These are phyloP conservation scores for Abortiporus biennis DNA, from an alignment of 1,284 basidiomycete species.

Conservation along the genomic window DNA sequence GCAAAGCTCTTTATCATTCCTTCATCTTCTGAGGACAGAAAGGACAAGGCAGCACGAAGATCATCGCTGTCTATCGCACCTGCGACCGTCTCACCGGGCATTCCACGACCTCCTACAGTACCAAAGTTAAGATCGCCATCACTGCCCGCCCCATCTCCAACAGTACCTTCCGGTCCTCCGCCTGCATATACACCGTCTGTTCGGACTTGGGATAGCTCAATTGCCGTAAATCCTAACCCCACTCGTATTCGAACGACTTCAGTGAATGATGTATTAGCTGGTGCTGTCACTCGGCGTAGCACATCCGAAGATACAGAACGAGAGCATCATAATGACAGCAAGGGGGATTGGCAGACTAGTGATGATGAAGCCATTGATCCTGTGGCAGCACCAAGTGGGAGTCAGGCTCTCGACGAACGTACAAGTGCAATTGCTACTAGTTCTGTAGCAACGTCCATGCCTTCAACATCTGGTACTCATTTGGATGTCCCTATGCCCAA, in stretches of 20 bases:
- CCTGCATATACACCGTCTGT: slow-evolving; percentile 44
- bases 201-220: slow-evolving; percentile 20
- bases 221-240: slow-evolving; percentile 21
- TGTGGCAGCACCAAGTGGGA: slow-evolving; percentile 72
- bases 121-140: slow-evolving; percentile 19
- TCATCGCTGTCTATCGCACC: slow-evolving; percentile 18
- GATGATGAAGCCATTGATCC: slow-evolving; percentile 81
- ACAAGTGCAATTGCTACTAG: slow-evolving; percentile 44
- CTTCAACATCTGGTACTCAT: slow-evolving; percentile 7
- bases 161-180: slow-evolving; percentile 40
- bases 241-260: slow-evolving; percentile 46
- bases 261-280: slow-evolving; percentile 53
- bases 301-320: slow-evolving; percentile 17
- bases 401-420: slow-evolving; percentile 73
- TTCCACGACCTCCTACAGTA: slow-evolving; percentile 15
- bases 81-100: slow-evolving; percentile 12
- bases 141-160: slow-evolving; percentile 19
- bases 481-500: slow-evolving; percentile 18
- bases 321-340: slow-evolving; percentile 39
- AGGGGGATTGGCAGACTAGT: slow-evolving; percentile 64
- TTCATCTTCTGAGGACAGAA: slow-evolving; percentile 12
- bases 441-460: slow-evolving; percentile 5
- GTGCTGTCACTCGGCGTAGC: slow-evolving; percentile 27
- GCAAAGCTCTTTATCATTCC: slow-evolving; percentile 31
- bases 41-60: slow-evolving; percentile 16